Evolutionary conservation across 2,329 filamentous ascomycete species (phyloP), one percentile per base, ranked within the genome.

Genomic region (Daldinia eschscholtzii): DNA sequence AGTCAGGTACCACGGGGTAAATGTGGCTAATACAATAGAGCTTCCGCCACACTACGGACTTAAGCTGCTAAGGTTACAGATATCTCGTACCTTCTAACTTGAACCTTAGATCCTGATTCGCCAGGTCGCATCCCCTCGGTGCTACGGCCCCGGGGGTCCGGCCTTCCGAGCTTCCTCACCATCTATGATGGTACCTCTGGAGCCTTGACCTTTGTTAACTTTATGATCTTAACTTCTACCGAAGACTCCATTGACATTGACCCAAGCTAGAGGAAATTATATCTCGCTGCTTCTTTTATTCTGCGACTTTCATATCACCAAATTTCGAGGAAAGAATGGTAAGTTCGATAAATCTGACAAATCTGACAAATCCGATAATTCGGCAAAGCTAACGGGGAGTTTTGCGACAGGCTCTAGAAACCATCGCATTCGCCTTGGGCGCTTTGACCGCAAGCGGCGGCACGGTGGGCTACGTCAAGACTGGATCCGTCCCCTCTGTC

Each of bases 371-470:
- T 55, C 58, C 28, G 28, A 55, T 48, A n/a, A 33, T 35, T 18
- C 58, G 30, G 48, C 35, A 30, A 53, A 71, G 64, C 74, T 76
- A 73, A 77, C 57, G 59, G 4, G 20, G 35, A 53, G 59, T 52
- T 55, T 50, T 30, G 30, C 26, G n/a, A 10, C 57, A 78, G 76
- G 61, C 76, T 75, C 81, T 86, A 71, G 82, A 86, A 74, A 86
- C 83, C 76, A 89, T 93, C 77, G 93, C 95, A 71, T 93, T 91
- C 80, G 79, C 92, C 76, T 89, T 98, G 76, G 93, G 92, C 68
- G 86, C 89, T 71, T 86, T 98, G 66, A 98, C 94, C 65, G 93
- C 94, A 58, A 87, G 91, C 64, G 96, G 96, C 75, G 96, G 96
- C 72, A 91, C 93, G 67, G 92, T 92, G 78, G 96, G 96, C 78